Conservation (phyloP, 75 land plant genomes). For the Gnetum montanum region DNA sequence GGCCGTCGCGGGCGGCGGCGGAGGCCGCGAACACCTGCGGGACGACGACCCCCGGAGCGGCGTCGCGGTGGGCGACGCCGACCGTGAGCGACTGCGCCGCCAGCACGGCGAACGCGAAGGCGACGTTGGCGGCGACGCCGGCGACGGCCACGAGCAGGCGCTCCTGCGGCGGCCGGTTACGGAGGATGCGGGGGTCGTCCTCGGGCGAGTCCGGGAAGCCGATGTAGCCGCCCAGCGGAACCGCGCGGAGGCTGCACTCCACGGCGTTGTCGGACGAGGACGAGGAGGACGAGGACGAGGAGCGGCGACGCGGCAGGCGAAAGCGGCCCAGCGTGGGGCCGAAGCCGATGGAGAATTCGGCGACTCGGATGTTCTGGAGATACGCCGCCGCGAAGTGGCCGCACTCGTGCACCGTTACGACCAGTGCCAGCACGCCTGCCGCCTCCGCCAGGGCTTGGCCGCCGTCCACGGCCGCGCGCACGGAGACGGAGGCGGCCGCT, state of each 20-base stretch:
- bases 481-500: too few relatives aligned
- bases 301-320: slow-evolving; percentile 40
- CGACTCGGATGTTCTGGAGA: slow-evolving; percentile 84
- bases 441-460: slow-evolving; percentile 67
- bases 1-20: slow-evolving; percentile 69
- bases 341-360: slow-evolving; percentile 89
- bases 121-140: slow-evolving; percentile 80
- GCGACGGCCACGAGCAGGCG: slow-evolving; percentile 81
- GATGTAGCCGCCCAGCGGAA: slow-evolving; percentile 91
- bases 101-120: slow-evolving; percentile 75
- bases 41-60: slow-evolving; percentile 69
- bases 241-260: slow-evolving; percentile 82
- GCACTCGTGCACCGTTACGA: slow-evolving; percentile 78
- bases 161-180: slow-evolving; percentile 69
- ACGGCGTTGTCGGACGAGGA: too few relatives aligned
- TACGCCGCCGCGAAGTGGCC: slow-evolving; percentile 92
- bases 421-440: slow-evolving; percentile 70
- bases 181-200: slow-evolving; percentile 74
- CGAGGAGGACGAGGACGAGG: too few relatives aligned
- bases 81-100: slow-evolving; percentile 61
- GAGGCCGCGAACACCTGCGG: slow-evolving; percentile 71
- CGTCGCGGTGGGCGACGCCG: slow-evolving; percentile 69
- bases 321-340: slow-evolving; percentile 76
- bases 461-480: slow-evolving; percentile 26
- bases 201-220: slow-evolving; percentile 94